These are phyloP conservation scores for Rhodotorula diobovata DNA, from an alignment of 768 basidiomycete species.

Conservation along the genomic window DNA sequence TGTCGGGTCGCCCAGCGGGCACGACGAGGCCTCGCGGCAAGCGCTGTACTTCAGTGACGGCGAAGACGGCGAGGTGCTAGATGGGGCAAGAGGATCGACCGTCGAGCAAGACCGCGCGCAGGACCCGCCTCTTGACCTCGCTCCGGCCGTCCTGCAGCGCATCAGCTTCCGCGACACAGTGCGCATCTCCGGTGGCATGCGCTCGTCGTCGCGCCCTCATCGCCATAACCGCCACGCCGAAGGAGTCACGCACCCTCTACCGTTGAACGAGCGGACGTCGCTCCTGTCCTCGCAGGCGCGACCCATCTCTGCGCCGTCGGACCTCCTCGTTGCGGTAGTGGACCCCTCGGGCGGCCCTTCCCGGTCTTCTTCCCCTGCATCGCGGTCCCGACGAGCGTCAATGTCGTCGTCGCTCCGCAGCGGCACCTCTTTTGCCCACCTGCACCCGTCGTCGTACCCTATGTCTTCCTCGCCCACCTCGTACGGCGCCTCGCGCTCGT, in stretches of 20 bases:
- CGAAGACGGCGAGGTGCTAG: slow-evolving; percentile 2
- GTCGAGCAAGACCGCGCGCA: neutral
- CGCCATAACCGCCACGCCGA: neutral
- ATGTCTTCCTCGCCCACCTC: slow-evolving; percentile 25
- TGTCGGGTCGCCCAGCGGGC: neutral
- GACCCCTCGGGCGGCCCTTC: slow-evolving; percentile 10
- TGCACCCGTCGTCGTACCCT: neutral
- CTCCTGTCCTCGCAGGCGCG: slow-evolving; percentile 3
- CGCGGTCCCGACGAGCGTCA: neutral
- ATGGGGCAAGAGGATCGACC: neutral
- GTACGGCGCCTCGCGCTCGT: slow-evolving; percentile 23
- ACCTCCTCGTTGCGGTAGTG: slow-evolving; percentile 10
- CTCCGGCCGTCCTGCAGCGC: neutral
- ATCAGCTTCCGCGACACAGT: slow-evolving; percentile 32
- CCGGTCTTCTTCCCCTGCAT: slow-evolving; percentile 8
- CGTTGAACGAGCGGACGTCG: neutral
- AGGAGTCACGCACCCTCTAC: neutral
- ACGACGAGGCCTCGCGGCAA: neutral
- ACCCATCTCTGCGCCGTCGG: slow-evolving; percentile 3
- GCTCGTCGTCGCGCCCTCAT: slow-evolving; percentile 4
- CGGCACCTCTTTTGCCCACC: neutral
- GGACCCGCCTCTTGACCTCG: neutral
- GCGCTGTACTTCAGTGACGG: neutral
- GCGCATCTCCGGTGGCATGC: slow-evolving; percentile 14
- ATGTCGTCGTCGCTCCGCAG: slow-evolving; percentile 2